Conservation (phyloP, 164 flowering plant genomes). For the Berberis vulgaris region DNA sequence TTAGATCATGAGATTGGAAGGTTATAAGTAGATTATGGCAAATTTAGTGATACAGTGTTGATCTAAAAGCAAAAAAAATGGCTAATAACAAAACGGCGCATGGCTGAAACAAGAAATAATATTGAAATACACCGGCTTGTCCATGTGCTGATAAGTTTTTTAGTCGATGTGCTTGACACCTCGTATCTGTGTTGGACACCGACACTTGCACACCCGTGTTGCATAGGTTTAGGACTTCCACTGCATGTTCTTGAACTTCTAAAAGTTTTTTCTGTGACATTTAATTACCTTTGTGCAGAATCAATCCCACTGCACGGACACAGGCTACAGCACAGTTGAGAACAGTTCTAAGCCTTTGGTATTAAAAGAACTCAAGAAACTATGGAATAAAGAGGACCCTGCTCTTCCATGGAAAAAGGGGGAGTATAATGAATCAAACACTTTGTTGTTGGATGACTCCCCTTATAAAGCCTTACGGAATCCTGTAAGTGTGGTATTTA, state of each 20-base stretch:
- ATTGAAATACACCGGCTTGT: no score
- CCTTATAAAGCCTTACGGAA: constrained; percentile 86
- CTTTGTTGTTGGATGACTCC: constrained; percentile 84
- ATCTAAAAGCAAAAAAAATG: no score
- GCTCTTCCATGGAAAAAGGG: constrained; percentile 71
- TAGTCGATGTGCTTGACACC: no score
- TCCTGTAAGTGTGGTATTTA: constrained; percentile 50
- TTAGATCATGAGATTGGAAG: no score
- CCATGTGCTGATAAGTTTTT: no score
- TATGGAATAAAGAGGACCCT: constrained; percentile 62
- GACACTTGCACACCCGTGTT: no score
- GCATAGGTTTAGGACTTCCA: no score
- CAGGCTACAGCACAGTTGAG: constrained; percentile 51
- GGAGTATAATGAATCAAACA: constrained; percentile 60
- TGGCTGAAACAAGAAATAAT: no score
- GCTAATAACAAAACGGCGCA: no score
- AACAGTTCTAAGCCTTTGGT: constrained; percentile 57
- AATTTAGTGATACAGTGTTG: no score
- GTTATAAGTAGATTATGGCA: no score
- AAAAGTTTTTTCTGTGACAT: background rate
- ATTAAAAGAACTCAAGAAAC: constrained; percentile 60
- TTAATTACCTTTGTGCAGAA: constrained; percentile 38
- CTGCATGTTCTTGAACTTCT: background rate
- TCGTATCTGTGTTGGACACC: no score
- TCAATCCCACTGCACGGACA: constrained; percentile 47